Evolutionary conservation across 768 basidiomycete species (phyloP).

Genomic region (Kondoa malvinella): DNA sequence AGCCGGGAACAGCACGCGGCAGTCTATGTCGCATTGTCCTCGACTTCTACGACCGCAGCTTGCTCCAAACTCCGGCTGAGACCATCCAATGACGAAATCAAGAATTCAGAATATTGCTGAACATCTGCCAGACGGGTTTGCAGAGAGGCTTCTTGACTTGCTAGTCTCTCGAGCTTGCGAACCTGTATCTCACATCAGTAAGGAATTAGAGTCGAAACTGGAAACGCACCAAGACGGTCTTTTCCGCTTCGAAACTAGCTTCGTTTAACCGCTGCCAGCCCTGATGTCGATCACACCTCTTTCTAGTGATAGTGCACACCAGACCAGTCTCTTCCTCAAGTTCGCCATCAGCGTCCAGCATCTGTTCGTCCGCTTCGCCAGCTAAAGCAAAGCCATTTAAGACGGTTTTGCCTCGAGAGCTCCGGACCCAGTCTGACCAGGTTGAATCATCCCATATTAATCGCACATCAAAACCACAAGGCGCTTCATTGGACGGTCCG

Average conservation of each 20-base stretch:
- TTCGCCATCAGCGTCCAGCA: conserved; percentile 27
- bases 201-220: not conserved
- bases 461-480: conserved; percentile 76
- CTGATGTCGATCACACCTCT: conserved; percentile 24
- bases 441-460: conserved; percentile 69
- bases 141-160: not conserved
- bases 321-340: conserved; percentile 29
- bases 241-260: conserved; percentile 24
- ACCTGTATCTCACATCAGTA: not conserved
- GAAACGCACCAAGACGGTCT: conserved; percentile 16
- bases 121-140: not conserved
- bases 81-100: not conserved
- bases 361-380: conserved; percentile 42
- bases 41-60: too few relatives aligned
- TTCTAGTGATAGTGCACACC: conserved; percentile 21
- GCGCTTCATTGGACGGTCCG: conserved; percentile 42
- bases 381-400: too few relatives aligned
- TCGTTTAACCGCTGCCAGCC: conserved; percentile 28
- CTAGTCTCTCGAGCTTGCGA: not conserved
- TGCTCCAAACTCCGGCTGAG: not conserved
- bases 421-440: conserved; percentile 46
- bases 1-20: too few relatives aligned
- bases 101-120: not conserved
- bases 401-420: conserved; percentile 38
- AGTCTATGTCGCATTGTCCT: too few relatives aligned